Evolutionary conservation across 257 asterid species (phyloP).

Genomic region (Verbascum thapsus): DNA sequence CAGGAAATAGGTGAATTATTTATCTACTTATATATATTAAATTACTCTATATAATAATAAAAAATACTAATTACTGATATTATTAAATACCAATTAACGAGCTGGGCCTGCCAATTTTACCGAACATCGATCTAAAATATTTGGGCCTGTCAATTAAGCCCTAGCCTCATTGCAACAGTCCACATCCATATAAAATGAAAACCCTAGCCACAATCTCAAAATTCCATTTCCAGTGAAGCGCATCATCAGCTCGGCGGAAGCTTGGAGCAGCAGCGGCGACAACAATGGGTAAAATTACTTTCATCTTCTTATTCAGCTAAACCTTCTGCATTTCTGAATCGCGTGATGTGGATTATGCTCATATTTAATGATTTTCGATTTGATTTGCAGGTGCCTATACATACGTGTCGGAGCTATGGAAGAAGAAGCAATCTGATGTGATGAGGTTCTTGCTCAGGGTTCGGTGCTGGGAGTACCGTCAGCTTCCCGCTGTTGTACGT

Average conservation of each 20-base stretch:
- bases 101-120: background rate
- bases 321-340: no score
- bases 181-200: no score
- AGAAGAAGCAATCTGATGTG: slow-evolving; percentile 74
- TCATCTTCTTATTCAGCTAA: background rate
- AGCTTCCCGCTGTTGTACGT: slow-evolving; percentile 68
- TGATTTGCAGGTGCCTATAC: slow-evolving; percentile 60
- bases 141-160: slow-evolving; percentile 19
- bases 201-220: no score
- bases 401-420: slow-evolving; percentile 65
- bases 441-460: slow-evolving; percentile 65
- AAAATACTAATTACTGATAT: no score
- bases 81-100: no score
- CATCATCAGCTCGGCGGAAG: slow-evolving; percentile 6
- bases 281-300: slow-evolving; percentile 7
- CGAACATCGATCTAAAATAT: background rate
- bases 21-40: no score
- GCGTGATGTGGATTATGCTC: no score
- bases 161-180: slow-evolving; percentile 4
- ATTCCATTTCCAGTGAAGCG: no score
- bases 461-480: slow-evolving; percentile 79
- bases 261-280: background rate
- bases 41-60: no score
- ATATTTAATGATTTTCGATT: no score
- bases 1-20: no score